A percentile compares a stretch with the other conserved stretches of the same genome.
Conservation (phyloP, 345 rosid species). For the Eucalyptus fibrosa region DNA sequence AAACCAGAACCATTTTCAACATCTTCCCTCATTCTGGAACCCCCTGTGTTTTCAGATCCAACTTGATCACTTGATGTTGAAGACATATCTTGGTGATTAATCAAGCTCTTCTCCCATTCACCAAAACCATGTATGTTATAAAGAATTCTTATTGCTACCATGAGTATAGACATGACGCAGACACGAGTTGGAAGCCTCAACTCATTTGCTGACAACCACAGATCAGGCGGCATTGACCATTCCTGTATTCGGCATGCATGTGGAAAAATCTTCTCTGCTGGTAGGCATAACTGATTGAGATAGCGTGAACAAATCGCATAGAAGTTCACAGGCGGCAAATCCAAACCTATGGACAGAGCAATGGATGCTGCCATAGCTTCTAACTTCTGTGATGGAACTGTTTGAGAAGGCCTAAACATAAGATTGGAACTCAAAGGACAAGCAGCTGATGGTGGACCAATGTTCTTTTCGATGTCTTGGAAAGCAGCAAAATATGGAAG, state of each 20-base stretch:
- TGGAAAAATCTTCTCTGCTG: conserved; percentile 36
- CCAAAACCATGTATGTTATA: conserved; percentile 63
- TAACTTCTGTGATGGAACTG: conserved; percentile 38
- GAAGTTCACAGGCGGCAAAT: conserved; percentile 68
- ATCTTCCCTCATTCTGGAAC: background rate
- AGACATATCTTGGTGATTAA: background rate
- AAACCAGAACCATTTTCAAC: conserved; percentile 3
- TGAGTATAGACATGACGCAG: conserved; percentile 46
- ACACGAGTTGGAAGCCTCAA: conserved; percentile 55
- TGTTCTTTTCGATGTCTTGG: conserved; percentile 40
- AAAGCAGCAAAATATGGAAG: conserved; percentile 60
- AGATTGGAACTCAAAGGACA: conserved; percentile 41
- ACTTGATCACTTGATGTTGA: background rate
- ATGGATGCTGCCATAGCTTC: conserved; percentile 52
- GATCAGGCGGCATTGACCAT: conserved; percentile 77
- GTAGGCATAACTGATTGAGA: conserved; percentile 45
- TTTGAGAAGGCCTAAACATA: conserved; percentile 54
- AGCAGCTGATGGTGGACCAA: conserved; percentile 38
- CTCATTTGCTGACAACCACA: conserved; percentile 55
- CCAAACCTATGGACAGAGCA: conserved; percentile 54
- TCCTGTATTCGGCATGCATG: conserved; percentile 40
- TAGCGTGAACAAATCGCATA: conserved; percentile 46
- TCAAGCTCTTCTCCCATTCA: conserved; percentile 51
- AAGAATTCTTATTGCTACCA: conserved; percentile 45
- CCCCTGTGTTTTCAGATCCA: background rate